phyloP scores from a whole-genome alignment of 2,329 filamentous ascomycete species.

The Emericellopsis cladophorae region DNA sequence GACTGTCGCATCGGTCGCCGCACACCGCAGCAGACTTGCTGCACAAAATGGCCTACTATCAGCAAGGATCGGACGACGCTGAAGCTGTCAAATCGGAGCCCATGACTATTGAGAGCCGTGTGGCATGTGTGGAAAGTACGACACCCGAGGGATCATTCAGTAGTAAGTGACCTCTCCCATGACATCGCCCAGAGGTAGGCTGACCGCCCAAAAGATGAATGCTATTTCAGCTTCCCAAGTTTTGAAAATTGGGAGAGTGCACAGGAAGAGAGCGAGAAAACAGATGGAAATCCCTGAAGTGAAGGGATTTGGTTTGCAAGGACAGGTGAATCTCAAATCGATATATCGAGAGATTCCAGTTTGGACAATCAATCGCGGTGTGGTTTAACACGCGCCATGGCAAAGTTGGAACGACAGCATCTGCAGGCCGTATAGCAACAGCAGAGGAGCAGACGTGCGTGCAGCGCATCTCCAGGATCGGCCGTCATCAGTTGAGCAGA shows the following conservation, averaged over 20 bases:
- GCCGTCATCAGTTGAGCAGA: too few relatives aligned
- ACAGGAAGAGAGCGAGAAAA: conserved; percentile 5
- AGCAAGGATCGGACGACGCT: not conserved
- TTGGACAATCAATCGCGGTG: too few relatives aligned
- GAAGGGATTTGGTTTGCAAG: not conserved
- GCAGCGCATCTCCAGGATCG: too few relatives aligned
- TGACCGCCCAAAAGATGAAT: not conserved
- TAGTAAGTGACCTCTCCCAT: not conserved
- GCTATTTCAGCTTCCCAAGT: conserved; percentile 63
- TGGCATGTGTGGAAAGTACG: not conserved
- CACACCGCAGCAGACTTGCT: conserved; percentile 39
- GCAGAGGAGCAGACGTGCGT: too few relatives aligned
- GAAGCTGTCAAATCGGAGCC: not conserved
- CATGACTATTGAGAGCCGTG: not conserved
- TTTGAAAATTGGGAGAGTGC: conserved; percentile 53
- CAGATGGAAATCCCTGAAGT: not conserved
- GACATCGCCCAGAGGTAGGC: too few relatives aligned
- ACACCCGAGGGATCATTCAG: not conserved
- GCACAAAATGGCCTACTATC: conserved; percentile 31
- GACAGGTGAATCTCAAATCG: too few relatives aligned
- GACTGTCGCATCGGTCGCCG: conserved; percentile 14
- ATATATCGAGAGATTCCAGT: too few relatives aligned
- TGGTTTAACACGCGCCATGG: too few relatives aligned
- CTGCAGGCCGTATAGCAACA: too few relatives aligned
- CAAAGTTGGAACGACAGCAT: too few relatives aligned